A percentile compares a stretch with the other conserved stretches of the same genome.
Evolutionary conservation across 176 grass and related monocot species (phyloP).

Genomic region (Microstegium vimineum): DNA sequence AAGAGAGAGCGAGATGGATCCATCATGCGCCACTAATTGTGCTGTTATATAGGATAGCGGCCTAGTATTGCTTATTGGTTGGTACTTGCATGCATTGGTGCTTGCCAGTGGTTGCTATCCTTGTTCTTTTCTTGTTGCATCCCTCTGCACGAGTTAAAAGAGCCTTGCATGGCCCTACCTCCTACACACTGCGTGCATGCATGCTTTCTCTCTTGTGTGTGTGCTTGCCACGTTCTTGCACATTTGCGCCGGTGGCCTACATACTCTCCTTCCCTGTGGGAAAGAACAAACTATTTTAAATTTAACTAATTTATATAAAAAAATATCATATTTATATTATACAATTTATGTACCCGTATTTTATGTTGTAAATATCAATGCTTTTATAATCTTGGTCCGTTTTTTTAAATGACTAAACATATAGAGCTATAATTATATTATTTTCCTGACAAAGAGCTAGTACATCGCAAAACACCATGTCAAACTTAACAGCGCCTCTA

Average conservation of each 20-base stretch:
- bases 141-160: constrained; percentile 45
- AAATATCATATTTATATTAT: too few relatives aligned
- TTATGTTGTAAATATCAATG: too few relatives aligned
- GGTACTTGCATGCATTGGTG: too few relatives aligned
- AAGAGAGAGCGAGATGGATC: too few relatives aligned
- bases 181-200: too few relatives aligned
- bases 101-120: constrained; percentile 26
- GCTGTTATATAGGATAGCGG: constrained; percentile 30
- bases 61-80: background rate
- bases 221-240: constrained; percentile 41
- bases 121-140: constrained; percentile 27
- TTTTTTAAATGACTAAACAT: too few relatives aligned
- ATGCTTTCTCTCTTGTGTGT: background rate
- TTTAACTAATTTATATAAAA: background rate
- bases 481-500: background rate
- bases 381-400: too few relatives aligned
- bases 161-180: background rate
- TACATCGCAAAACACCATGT: background rate
- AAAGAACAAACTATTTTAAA: background rate
- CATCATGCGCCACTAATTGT: constrained; percentile 48
- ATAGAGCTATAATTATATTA: too few relatives aligned
- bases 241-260: background rate
- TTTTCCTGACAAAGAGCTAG: too few relatives aligned
- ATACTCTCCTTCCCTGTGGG: background rate
- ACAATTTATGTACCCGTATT: too few relatives aligned